Conservation (phyloP, 2,329 filamentous ascomycete species). For the Rachicladosporium sp. region DNA sequence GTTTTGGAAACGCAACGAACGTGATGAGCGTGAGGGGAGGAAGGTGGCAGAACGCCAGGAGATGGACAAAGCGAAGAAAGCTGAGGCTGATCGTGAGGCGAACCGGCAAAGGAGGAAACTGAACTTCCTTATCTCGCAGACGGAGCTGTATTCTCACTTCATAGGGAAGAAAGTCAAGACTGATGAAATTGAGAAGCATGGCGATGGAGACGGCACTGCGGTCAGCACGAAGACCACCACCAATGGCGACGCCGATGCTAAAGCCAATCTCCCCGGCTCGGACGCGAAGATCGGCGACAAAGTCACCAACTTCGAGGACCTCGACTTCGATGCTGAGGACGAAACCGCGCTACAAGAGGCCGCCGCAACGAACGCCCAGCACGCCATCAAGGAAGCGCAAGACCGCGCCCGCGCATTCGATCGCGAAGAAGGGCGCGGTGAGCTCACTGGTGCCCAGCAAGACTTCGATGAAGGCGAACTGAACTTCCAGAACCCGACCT, state of each 20-base stretch:
- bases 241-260: constrained; percentile 29
- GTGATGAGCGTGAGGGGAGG: constrained; percentile 86
- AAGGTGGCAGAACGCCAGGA: constrained; percentile 93
- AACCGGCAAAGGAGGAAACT: constrained; percentile 97
- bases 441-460: constrained; percentile 16
- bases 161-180: constrained; percentile 99
- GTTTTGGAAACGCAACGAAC: constrained; percentile 98
- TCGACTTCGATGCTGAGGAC: constrained; percentile 92
- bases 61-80: constrained; percentile 89
- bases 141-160: constrained; percentile 97
- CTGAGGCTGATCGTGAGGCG: constrained; percentile 92
- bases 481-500: constrained; percentile 98
- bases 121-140: constrained; percentile 98
- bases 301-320: constrained; percentile 85
- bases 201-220: constrained; percentile 56
- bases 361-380: constrained; percentile 90
- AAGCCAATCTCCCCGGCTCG: constrained; percentile 36
- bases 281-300: constrained; percentile 46
- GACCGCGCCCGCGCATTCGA: constrained; percentile 90
- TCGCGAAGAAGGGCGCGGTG: constrained; percentile 49
- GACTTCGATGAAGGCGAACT: constrained; percentile 88
- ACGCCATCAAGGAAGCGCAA: constrained; percentile 87
- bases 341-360: constrained; percentile 69
- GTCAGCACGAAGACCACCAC: constrained; percentile 46
- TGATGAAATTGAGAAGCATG: constrained; percentile 81